Conservation (phyloP, 2,329 filamentous ascomycete genomes). For the Aspergillus sp. region DNA sequence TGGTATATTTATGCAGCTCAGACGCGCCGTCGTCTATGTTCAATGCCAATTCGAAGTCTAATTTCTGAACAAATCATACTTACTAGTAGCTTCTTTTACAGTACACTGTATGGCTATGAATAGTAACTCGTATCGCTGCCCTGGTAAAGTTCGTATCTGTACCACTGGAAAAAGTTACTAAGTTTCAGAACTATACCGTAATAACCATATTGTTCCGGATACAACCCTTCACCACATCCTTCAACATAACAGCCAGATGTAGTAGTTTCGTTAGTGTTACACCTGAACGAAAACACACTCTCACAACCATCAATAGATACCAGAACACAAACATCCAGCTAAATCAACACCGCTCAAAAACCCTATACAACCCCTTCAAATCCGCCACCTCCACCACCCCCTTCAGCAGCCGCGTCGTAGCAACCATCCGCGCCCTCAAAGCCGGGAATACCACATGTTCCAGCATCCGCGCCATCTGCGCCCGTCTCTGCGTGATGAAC, state of each 20-base stretch:
- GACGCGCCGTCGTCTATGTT: not conserved
- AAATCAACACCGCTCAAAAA: slow-evolving; percentile 86
- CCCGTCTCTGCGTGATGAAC: slow-evolving; percentile 56
- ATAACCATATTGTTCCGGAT: too few species aligned
- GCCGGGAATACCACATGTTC: slow-evolving; percentile 90
- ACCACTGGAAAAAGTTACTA: too few species aligned
- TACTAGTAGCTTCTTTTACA: too few species aligned
- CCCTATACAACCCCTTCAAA: slow-evolving; percentile 86
- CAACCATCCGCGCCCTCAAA: slow-evolving; percentile 78
- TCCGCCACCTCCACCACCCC: slow-evolving; percentile 86
- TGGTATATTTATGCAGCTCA: not conserved
- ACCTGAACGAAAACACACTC: not conserved
- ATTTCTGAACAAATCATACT: not conserved
- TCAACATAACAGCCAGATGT: not conserved
- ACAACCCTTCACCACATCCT: not conserved
- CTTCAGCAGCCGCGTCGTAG: slow-evolving; percentile 74
- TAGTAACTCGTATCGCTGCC: too few species aligned
- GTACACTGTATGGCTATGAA: too few species aligned
- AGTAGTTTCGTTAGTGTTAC: not conserved
- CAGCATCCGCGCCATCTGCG: slow-evolving; percentile 71
- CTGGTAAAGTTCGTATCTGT: too few species aligned
- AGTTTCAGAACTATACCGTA: too few species aligned
- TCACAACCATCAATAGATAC: not conserved
- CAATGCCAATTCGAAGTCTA: not conserved
- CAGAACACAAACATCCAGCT: not conserved